phyloP scores from a whole-genome alignment of 2,329 filamentous ascomycete species.

The Penicillium sp. region DNA sequence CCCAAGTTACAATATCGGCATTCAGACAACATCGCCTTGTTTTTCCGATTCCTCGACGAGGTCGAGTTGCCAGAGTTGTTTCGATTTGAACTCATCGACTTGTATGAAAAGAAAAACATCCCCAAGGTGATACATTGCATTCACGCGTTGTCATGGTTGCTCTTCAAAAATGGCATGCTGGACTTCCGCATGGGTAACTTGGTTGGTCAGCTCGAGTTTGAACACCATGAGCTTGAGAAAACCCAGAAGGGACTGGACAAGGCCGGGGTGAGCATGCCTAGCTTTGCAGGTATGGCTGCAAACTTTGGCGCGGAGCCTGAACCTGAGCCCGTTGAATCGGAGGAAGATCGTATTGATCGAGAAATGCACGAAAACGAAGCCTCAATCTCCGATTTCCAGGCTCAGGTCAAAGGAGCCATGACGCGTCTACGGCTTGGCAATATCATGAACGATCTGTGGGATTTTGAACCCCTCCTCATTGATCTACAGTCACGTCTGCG shows the following conservation, averaged over 20 bases:
- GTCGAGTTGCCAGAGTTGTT: conserved; percentile 93
- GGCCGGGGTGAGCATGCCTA: conserved; percentile 91
- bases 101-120: conserved; percentile 99
- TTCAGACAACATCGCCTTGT: conserved; percentile 95
- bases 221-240: conserved; percentile 93
- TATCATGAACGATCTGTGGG: conserved; percentile 87
- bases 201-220: conserved; percentile 93
- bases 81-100: conserved; percentile 91
- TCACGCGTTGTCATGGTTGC: conserved; percentile 93
- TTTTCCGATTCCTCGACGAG: conserved; percentile 90
- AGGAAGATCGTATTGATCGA: conserved; percentile 81
- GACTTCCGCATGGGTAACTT: conserved; percentile 95
- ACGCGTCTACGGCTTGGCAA: conserved; percentile 72
- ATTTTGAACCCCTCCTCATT: conserved; percentile 71
- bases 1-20: conserved; percentile 87
- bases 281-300: conserved; percentile 94
- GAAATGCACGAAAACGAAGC: conserved; percentile 75
- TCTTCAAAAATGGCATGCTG: conserved; percentile 91
- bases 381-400: conserved; percentile 74
- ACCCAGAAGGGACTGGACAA: conserved; percentile 97
- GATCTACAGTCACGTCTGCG: conserved; percentile 84
- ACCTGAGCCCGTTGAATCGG: conserved; percentile 71
- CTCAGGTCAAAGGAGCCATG: conserved; percentile 78
- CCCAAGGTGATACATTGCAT: conserved; percentile 99
- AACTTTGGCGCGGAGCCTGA: conserved; percentile 86